Conservation (phyloP, 1,284 basidiomycete species). For the Heterobasidion occidentale region DNA sequence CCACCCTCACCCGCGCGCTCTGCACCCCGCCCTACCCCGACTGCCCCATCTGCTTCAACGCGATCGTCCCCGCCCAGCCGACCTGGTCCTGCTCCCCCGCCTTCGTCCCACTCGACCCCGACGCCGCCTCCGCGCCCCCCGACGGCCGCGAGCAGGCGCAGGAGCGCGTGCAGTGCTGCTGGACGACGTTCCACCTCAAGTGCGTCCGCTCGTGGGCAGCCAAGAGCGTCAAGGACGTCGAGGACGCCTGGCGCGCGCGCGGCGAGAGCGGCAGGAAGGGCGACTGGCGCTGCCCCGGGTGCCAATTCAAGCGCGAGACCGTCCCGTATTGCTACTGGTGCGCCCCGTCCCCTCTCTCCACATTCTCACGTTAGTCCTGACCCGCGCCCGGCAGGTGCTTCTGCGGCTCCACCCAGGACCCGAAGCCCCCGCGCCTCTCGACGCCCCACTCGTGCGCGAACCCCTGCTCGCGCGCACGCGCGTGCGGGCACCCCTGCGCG, state of each 20-base stretch:
- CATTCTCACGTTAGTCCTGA: neutral
- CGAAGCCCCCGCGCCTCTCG: slow-evolving; percentile 56
- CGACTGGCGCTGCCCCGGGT: slow-evolving; percentile 86
- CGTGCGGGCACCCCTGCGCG: slow-evolving; percentile 65
- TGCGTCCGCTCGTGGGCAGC: slow-evolving; percentile 75
- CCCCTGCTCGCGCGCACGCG: slow-evolving; percentile 61
- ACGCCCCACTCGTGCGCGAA: slow-evolving; percentile 86
- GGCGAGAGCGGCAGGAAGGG: slow-evolving; percentile 53
- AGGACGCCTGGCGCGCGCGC: slow-evolving; percentile 68
- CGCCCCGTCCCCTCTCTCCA: slow-evolving; percentile 10
- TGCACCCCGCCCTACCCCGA: slow-evolving; percentile 65
- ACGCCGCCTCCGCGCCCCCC: slow-evolving; percentile 3
- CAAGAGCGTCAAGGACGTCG: slow-evolving; percentile 71
- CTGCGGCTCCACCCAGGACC: slow-evolving; percentile 70
- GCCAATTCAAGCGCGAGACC: slow-evolving; percentile 64
- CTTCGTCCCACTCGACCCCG: slow-evolving; percentile 22
- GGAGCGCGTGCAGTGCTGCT: slow-evolving; percentile 56
- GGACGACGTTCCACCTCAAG: slow-evolving; percentile 79
- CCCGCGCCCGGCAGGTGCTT: slow-evolving; percentile 54
- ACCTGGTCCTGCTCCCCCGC: slow-evolving; percentile 71
- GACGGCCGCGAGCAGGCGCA: slow-evolving; percentile 7
- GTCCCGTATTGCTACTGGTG: slow-evolving; percentile 68
- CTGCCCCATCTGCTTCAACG: slow-evolving; percentile 73
- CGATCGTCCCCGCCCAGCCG: slow-evolving; percentile 63
- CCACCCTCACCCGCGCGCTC: slow-evolving; percentile 54